Evolutionary conservation across 1,284 basidiomycete species (phyloP).

Genomic region (Uromyces viciae-fabae): DNA sequence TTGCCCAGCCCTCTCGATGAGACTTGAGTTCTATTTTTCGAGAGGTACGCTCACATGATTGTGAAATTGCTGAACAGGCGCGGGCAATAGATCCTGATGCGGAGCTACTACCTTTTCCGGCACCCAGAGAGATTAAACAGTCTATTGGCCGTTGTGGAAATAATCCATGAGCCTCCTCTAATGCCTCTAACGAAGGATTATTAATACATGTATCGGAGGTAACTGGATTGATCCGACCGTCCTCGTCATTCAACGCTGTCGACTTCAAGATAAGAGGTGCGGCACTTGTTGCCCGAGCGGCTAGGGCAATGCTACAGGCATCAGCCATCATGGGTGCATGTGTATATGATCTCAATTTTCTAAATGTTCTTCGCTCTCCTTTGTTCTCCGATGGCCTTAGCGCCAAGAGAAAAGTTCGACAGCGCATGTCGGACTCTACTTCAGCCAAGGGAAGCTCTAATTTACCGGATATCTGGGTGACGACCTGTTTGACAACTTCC

Average conservation of each 20-base stretch:
- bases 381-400: background rate
- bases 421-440: constrained; percentile 15
- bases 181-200: constrained; percentile 18
- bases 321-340: constrained; percentile 11
- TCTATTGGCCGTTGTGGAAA: constrained; percentile 2
- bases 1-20: background rate
- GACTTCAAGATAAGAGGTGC: constrained; percentile 41
- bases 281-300: constrained; percentile 45
- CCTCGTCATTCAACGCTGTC: background rate
- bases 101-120: background rate
- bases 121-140: constrained; percentile 19
- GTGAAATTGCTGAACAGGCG: constrained; percentile 1
- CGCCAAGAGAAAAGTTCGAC: constrained; percentile 3
- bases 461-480: background rate
- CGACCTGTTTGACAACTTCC: background rate
- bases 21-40: background rate
- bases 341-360: background rate
- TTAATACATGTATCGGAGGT: background rate
- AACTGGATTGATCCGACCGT: background rate
- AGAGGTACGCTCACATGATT: constrained; percentile 9
- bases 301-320: constrained; percentile 40
- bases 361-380: background rate
- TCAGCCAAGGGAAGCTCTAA: background rate
- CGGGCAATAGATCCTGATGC: background rate
- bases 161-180: background rate